These are phyloP conservation scores for Mycogone perniciosa DNA, from an alignment of 2,329 filamentous ascomycete genomes.

Conservation along the genomic window DNA sequence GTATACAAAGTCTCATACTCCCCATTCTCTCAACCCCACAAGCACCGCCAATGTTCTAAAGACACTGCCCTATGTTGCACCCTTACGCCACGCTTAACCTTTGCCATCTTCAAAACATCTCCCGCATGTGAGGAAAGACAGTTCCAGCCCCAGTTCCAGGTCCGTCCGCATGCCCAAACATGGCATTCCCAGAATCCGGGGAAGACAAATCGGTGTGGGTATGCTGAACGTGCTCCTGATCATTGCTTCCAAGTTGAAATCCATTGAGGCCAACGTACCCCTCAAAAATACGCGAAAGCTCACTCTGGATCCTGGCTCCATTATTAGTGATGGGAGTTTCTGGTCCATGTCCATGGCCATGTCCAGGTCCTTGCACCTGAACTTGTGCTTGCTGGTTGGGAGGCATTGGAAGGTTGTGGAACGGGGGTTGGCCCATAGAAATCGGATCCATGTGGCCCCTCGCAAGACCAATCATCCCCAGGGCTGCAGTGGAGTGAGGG, in stretches of 20 bases:
- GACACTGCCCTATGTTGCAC: background rate
- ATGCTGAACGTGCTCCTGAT: constrained; percentile 20
- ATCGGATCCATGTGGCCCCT: constrained; percentile 29
- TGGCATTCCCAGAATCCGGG: constrained; percentile 16
- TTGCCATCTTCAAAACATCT: constrained; percentile 27
- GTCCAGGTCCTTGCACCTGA: constrained; percentile 11
- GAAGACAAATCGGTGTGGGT: constrained; percentile 20
- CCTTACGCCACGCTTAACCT: background rate
- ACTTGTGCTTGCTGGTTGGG: constrained; percentile 2
- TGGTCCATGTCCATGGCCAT: constrained; percentile 22
- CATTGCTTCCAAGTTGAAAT: constrained; percentile 25
- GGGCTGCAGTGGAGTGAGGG: constrained; percentile 44
- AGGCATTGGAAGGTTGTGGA: constrained; percentile 18
- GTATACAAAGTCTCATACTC: too few relatives aligned
- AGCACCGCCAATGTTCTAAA: background rate
- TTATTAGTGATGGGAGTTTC: constrained; percentile 31
- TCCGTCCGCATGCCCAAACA: constrained; percentile 20
- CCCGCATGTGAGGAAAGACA: constrained; percentile 31
- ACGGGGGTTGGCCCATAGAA: constrained; percentile 19
- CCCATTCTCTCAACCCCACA: too few relatives aligned
- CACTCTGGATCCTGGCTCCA: constrained; percentile 44
- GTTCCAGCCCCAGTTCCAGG: constrained; percentile 17
- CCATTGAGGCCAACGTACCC: constrained; percentile 32
- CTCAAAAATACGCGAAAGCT: constrained; percentile 45
- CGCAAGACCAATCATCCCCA: constrained; percentile 52